phyloP scores from a whole-genome alignment of 2,329 filamentous ascomycete genomes.

The Apiospora koreana region DNA sequence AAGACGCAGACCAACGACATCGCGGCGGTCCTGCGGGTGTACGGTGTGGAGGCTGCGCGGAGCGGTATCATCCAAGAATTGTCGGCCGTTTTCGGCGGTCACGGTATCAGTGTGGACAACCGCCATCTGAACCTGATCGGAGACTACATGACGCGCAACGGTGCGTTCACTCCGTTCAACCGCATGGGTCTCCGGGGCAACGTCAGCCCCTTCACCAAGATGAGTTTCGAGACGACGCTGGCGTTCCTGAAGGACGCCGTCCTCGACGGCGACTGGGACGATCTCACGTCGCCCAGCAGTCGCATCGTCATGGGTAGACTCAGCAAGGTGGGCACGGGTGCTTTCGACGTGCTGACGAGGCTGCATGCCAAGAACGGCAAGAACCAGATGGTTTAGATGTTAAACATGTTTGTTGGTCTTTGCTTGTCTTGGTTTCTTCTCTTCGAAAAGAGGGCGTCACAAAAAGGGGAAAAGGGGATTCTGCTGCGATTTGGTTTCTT shows the following conservation, averaged over 20 bases:
- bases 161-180: constrained; percentile 88
- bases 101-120: constrained; percentile 90
- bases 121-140: constrained; percentile 94
- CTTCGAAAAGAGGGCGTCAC: background rate
- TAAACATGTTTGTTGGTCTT: background rate
- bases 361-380: constrained; percentile 55
- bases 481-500: background rate
- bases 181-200: constrained; percentile 84
- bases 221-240: constrained; percentile 98
- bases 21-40: constrained; percentile 77
- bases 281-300: constrained; percentile 80
- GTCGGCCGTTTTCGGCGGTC: constrained; percentile 79
- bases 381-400: constrained; percentile 19
- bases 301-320: constrained; percentile 85
- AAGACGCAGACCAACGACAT: constrained; percentile 92
- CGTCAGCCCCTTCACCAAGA: constrained; percentile 93
- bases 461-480: background rate
- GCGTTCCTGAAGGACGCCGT: constrained; percentile 92
- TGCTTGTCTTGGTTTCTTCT: too few species aligned
- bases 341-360: constrained; percentile 80
- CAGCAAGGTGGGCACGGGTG: constrained; percentile 83
- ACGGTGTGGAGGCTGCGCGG: constrained; percentile 92
- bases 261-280: constrained; percentile 86
- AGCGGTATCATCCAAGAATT: constrained; percentile 86
- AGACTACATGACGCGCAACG: constrained; percentile 95